phyloP scores from a whole-genome alignment of 2,329 filamentous ascomycete genomes.

The Huntiella decipiens region DNA sequence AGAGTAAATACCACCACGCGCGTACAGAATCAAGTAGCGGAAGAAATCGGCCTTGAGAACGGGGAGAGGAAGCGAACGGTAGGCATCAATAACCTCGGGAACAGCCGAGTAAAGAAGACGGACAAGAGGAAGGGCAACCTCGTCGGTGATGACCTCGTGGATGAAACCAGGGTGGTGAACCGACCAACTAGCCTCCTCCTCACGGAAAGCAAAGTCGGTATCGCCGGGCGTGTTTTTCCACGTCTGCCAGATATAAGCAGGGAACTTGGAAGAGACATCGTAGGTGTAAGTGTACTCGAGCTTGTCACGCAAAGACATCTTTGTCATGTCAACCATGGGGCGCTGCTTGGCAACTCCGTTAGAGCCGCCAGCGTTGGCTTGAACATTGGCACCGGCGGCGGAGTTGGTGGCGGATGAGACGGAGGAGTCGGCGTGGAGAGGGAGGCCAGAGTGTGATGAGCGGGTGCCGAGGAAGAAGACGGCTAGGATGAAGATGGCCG shows the following conservation, averaged over 20 bases:
- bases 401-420: slow-evolving; percentile 9
- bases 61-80: slow-evolving; percentile 50
- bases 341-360: slow-evolving; percentile 29
- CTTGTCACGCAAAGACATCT: slow-evolving; percentile 57
- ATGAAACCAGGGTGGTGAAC: slow-evolving; percentile 75
- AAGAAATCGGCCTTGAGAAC: slow-evolving; percentile 68
- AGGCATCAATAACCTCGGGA: slow-evolving; percentile 62
- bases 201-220: slow-evolving; percentile 59
- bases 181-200: slow-evolving; percentile 78
- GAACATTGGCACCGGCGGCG: slow-evolving; percentile 12
- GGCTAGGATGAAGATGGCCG: slow-evolving; percentile 49
- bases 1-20: slow-evolving; percentile 52
- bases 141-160: slow-evolving; percentile 92
- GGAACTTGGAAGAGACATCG: slow-evolving; percentile 72
- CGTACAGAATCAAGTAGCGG: slow-evolving; percentile 49
- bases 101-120: slow-evolving; percentile 70
- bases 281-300: slow-evolving; percentile 89
- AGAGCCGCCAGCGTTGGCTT: slow-evolving; percentile 11
- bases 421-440: slow-evolving; percentile 18
- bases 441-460: slow-evolving; percentile 15
- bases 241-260: slow-evolving; percentile 97
- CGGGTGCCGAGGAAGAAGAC: slow-evolving; percentile 53
- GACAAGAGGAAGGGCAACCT: slow-evolving; percentile 63
- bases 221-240: slow-evolving; percentile 79
- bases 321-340: slow-evolving; percentile 48